Base-by-base conservation (phyloP, 176 grass and related monocot genomes). In the Rhynchospora tenuis region DNA sequence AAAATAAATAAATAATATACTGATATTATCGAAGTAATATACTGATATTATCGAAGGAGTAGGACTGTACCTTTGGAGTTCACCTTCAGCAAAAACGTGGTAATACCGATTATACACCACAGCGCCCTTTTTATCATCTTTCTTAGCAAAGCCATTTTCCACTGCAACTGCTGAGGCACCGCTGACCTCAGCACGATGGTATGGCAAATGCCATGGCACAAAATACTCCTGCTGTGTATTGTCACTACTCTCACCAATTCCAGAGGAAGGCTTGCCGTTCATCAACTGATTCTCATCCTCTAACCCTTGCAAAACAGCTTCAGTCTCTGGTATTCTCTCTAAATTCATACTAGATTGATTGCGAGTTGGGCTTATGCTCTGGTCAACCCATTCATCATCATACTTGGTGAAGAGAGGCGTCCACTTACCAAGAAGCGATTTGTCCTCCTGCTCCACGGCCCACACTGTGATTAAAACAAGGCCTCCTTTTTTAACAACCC, bases 131-230 rank as follows among this genome's bases (percentile, higher is more conserved):
- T 90, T 98, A 59, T 93, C 91, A 86, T 98, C 95, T 85, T 94
- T 95, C 86, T 87, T 95, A 43, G 91, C 95, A 77, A 98, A 86
- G 26, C 95, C 95, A 86, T 82, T 90, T 82, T 95, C 89, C 65
- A 98, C 83, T 16, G 95, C 89, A 90, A 65, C 82, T 86, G 90
- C 82, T 73, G 95, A 95, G 63, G 93, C 86, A 73, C 92, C 89
- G 64, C 89, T 73, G 91, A 98, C 88, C 88, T 98, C 95, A 87
- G 93, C 95, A 84, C 93, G 86, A 80, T 98, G 95, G 82, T 93
- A 98, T 65, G 95, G 95, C 64, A 98, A 83, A 81, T 98, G 93
- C 95, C 95, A 98, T 38, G 95, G 95, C 84, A 98, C 95, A 86
- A 98, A 98, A 80, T 93, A 98, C 89, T 98, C 95, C 86, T 98